Percentiles rank a stretch among this genome's conserved stretches.
phyloP scores from a whole-genome alignment of 2,329 filamentous ascomycete species.

The Epichloe gansuensis region DNA sequence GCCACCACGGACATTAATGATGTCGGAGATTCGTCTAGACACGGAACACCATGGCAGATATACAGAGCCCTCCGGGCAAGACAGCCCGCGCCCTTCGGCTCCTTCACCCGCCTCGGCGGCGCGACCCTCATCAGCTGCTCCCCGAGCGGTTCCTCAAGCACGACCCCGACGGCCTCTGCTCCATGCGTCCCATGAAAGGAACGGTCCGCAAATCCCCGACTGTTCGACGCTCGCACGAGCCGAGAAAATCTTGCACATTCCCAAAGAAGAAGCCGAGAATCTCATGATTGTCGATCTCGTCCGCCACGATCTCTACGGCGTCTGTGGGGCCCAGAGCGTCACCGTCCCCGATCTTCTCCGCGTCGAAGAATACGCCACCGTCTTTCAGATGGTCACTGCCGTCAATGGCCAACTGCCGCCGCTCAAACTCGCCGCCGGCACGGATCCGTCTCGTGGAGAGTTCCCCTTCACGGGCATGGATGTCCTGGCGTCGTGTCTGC shows the following conservation, averaged over 20 bases:
- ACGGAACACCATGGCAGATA: conserved; percentile 48
- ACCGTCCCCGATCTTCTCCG: conserved; percentile 66
- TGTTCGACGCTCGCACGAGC: conserved; percentile 61
- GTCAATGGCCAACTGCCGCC: conserved; percentile 56
- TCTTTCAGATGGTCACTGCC: conserved; percentile 85
- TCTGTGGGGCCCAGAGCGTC: conserved; percentile 65
- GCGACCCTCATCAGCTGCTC: conserved; percentile 71
- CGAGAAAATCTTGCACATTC: conserved; percentile 57
- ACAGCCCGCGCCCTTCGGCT: conserved; percentile 78
- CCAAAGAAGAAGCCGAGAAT: conserved; percentile 91
- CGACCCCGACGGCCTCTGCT: conserved; percentile 42
- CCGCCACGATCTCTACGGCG: conserved; percentile 82
- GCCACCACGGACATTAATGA: not conserved
- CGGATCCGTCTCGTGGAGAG: conserved; percentile 2
- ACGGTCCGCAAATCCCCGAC: conserved; percentile 68
- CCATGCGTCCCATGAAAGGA: conserved; percentile 92
- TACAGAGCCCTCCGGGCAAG: conserved; percentile 57
- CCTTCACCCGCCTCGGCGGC: conserved; percentile 59
- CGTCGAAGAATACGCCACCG: conserved; percentile 82
- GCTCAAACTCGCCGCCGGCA: conserved; percentile 7
- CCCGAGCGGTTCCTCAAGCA: conserved; percentile 71
- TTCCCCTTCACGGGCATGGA: conserved; percentile 52
- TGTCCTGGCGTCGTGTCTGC: conserved; percentile 64
- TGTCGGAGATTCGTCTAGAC: not conserved
- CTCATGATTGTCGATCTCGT: conserved; percentile 97